Conservation (phyloP, 768 basidiomycete genomes). For the Leccinum subgranulosum region DNA sequence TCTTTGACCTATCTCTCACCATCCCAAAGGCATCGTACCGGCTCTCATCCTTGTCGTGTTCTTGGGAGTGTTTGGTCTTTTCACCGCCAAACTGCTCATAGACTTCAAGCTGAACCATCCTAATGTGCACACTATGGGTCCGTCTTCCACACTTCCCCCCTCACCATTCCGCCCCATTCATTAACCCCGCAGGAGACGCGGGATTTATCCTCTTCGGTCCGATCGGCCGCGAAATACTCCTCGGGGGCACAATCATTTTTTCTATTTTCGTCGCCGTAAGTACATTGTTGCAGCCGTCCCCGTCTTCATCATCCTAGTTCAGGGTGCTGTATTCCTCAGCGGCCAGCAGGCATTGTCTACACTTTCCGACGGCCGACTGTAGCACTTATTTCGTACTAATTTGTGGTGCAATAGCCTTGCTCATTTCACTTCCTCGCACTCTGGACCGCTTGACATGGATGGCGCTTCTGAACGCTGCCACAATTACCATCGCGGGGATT, state of each 20-base stretch:
- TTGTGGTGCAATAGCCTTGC: slow-evolving; percentile 32
- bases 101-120: slow-evolving; percentile 39
- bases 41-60: slow-evolving; percentile 5
- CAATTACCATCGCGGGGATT: slow-evolving; percentile 45
- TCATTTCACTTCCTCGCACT: slow-evolving; percentile 8
- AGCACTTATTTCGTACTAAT: slow-evolving; percentile 44
- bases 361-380: slow-evolving; percentile 45
- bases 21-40: slow-evolving; percentile 4
- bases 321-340: slow-evolving; percentile 33
- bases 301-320: not conserved
- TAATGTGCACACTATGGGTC: slow-evolving; percentile 52
- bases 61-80: slow-evolving; percentile 1
- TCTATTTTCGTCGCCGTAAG: slow-evolving; percentile 1
- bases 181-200: not conserved
- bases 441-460: slow-evolving; percentile 43
- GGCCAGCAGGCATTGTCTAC: slow-evolving; percentile 51
- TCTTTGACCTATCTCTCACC: not conserved
- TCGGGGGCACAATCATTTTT: slow-evolving; percentile 1
- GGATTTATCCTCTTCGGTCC: slow-evolving; percentile 4
- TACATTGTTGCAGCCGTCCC: not conserved
- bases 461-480: slow-evolving; percentile 35
- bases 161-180: not conserved
- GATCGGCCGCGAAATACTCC: slow-evolving; percentile 3
- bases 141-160: not conserved
- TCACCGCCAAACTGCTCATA: slow-evolving; percentile 45